Evolutionary conservation across 2,329 filamentous ascomycete species (phyloP), one percentile per base, ranked within the genome.

Genomic region (Talaromyces pinophilus): DNA sequence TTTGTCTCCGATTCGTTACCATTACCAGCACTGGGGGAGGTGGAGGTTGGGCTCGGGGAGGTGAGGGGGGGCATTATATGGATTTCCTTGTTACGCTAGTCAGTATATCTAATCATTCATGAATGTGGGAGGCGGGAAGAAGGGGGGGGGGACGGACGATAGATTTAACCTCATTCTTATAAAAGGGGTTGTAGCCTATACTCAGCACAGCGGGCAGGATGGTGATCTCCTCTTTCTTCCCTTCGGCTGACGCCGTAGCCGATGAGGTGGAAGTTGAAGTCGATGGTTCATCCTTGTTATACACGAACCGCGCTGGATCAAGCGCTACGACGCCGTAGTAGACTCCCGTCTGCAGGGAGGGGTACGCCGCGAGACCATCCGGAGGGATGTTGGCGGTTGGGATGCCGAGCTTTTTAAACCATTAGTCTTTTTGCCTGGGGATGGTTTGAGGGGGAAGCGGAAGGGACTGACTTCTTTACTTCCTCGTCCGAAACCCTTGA

Each of bases 141-240:
- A 25, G 22, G 13, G 30, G 17, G 11, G 19, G 52, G n/a, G 35
- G 7, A 81, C 79, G 50, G 78, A 83, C 85, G 75, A 95, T 93
- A 69, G 87, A 92, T 69, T 92, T 89, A 57, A 92, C 88, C 4
- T 86, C 89, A 84, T 99, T 98, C 77, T 93, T 93, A 85, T 97
- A 99, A 81, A 93, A 98, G 0, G 95, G 95, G 80, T 98, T 99
- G 86, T 93, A 98, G 54, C 95, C 95, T 71, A 97, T 94, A 68
- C 88, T 92, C 89, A 97, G 91, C 70, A 96, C 93, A 86, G 96
- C 95, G 0, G 92, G 92, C 78, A 90, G 92, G 65, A 95, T 82
- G 19, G 71, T 74, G 8, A 72, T 69, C 15, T 65, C 59, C 25
- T 52, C 46, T 5, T 66, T 52, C 8, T 54, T 59, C 10, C 50